Evolutionary conservation across 164 flowering plant genomes (phyloP).

Genomic region (Sextonia rubra): DNA sequence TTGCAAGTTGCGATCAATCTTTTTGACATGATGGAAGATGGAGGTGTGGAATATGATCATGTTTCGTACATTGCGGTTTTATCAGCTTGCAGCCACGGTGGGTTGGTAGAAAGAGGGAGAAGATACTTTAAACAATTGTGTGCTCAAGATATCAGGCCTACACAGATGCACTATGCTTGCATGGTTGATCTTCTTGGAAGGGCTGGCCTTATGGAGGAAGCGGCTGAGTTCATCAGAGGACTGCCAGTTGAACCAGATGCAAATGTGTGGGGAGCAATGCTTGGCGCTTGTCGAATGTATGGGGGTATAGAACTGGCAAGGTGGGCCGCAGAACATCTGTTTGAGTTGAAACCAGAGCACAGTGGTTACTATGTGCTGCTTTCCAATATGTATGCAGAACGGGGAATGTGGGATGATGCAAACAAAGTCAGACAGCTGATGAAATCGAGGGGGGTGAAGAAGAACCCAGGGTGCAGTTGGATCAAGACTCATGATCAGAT

Average conservation of each 20-base stretch:
- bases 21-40: slow-evolving; percentile 26
- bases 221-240: slow-evolving; percentile 12
- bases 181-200: slow-evolving; percentile 39
- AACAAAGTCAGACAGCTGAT: slow-evolving; percentile 34
- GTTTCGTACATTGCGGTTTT: slow-evolving; percentile 41
- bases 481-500: slow-evolving; percentile 2
- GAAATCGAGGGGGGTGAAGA: slow-evolving; percentile 36
- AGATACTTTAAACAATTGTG: slow-evolving; percentile 13
- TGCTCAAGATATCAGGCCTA: slow-evolving; percentile 10
- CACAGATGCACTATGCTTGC: slow-evolving; percentile 27
- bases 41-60: slow-evolving; percentile 13
- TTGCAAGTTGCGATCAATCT: slow-evolving; percentile 30
- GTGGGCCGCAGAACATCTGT: slow-evolving; percentile 22
- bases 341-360: slow-evolving; percentile 20
- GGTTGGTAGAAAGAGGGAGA: slow-evolving; percentile 29
- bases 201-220: slow-evolving; percentile 18
- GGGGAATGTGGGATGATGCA: slow-evolving; percentile 29
- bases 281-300: slow-evolving; percentile 42
- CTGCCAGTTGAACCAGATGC: slow-evolving; percentile 33
- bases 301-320: slow-evolving; percentile 36
- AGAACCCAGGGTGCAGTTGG: slow-evolving; percentile 42
- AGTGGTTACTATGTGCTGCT: slow-evolving; percentile 15
- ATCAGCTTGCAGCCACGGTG: slow-evolving; percentile 54
- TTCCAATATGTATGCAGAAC: slow-evolving; percentile 19
- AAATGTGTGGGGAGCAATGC: slow-evolving; percentile 48